phyloP scores from a whole-genome alignment of 1,139 yeast genomes.

The Hemisphaericaspora lyxosophila region DNA sequence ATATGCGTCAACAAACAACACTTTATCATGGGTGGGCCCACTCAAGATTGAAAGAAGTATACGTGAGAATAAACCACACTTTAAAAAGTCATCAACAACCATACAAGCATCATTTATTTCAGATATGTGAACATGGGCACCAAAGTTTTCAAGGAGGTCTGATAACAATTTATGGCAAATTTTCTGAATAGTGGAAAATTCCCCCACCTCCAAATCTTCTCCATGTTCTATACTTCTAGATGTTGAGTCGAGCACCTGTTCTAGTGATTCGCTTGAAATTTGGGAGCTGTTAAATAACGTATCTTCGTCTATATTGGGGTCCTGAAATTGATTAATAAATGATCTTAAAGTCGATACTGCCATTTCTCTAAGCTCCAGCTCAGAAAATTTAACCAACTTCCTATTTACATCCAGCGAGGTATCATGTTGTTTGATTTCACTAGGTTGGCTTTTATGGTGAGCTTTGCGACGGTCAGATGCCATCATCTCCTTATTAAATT shows the following conservation, averaged over 20 bases:
- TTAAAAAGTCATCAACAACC: constrained; percentile 11
- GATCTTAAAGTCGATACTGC: not conserved
- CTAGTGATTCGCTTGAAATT: constrained; percentile 2
- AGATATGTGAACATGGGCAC: not conserved
- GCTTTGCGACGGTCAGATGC: not conserved
- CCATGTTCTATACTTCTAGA: not conserved
- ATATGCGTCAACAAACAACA: constrained; percentile 45
- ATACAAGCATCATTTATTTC: not conserved
- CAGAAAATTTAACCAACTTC: constrained; percentile 4
- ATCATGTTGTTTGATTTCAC: not conserved
- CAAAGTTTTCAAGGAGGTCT: not conserved
- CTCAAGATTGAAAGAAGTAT: constrained; percentile 42
- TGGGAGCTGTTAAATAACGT: not conserved
- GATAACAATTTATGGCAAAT: constrained; percentile 2
- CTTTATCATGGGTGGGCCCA: constrained; percentile 39
- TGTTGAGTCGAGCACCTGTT: constrained; percentile 1
- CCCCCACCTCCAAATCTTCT: not conserved
- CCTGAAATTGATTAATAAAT: not conserved
- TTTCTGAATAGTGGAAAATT: constrained; percentile 1
- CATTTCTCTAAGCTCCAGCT: not conserved
- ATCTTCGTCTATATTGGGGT: not conserved
- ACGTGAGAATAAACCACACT: constrained; percentile 37
- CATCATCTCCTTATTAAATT: constrained; percentile 13
- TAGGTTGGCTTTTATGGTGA: not conserved
- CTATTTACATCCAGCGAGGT: not conserved